Evolutionary conservation across 2,329 filamentous ascomycete genomes (phyloP).

Genomic region (Aspergillus melleus): DNA sequence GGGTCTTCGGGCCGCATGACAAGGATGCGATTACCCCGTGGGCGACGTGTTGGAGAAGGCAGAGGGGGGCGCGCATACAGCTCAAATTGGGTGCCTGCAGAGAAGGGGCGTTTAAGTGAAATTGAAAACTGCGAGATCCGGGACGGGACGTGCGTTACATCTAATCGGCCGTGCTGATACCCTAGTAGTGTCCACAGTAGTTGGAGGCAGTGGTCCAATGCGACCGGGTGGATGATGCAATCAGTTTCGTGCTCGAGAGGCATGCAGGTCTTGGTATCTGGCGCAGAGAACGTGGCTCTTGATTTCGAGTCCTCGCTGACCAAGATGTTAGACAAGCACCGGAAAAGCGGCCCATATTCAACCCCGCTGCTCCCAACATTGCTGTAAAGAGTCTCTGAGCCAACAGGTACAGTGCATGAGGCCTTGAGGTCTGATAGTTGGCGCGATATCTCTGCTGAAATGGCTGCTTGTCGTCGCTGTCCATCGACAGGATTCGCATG

Average conservation of each 20-base stretch:
- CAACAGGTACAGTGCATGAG: background rate
- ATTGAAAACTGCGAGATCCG: background rate
- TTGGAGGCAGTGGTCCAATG: slow-evolving; percentile 1
- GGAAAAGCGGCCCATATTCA: background rate
- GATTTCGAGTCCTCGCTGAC: background rate
- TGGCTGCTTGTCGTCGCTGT: background rate
- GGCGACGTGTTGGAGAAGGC: background rate
- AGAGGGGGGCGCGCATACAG: background rate
- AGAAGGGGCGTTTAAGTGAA: background rate
- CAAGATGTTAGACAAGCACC: background rate
- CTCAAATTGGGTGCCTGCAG: background rate
- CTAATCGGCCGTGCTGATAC: background rate
- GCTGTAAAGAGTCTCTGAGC: background rate
- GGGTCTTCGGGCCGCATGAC: background rate
- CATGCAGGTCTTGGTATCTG: background rate
- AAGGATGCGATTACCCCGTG: background rate
- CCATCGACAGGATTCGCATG: background rate
- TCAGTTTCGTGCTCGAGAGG: background rate
- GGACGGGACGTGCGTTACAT: background rate
- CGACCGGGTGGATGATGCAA: background rate
- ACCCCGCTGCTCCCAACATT: background rate
- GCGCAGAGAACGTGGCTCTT: background rate
- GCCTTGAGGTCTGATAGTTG: background rate
- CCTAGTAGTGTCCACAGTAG: background rate
- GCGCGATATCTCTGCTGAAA: background rate